Conservation (phyloP, 1,284 basidiomycete species). For the Fomitopsis palustris region DNA sequence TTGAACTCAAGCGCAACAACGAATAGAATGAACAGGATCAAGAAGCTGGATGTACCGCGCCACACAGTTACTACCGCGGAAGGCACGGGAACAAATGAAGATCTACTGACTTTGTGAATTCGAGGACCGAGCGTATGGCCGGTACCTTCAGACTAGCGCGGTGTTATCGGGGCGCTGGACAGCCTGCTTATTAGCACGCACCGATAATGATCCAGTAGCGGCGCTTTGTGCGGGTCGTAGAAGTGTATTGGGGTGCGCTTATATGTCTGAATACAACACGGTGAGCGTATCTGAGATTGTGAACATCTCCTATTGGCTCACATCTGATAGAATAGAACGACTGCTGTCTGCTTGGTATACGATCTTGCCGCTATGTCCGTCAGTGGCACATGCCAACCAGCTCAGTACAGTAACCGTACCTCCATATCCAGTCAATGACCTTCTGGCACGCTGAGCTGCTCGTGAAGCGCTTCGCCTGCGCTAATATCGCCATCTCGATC, state of each 20-base stretch:
- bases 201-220: slow-evolving; percentile 91
- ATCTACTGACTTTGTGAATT: slow-evolving; percentile 74
- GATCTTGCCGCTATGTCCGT: slow-evolving; percentile 65
- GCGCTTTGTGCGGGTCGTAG: slow-evolving; percentile 91
- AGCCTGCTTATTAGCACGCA: slow-evolving; percentile 25
- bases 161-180: background rate
- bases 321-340: slow-evolving; percentile 85
- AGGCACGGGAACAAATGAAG: background rate
- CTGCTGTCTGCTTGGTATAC: slow-evolving; percentile 87
- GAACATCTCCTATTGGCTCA: slow-evolving; percentile 35
- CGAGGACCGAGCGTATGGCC: slow-evolving; percentile 83
- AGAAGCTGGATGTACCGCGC: slow-evolving; percentile 55
- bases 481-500: slow-evolving; percentile 87
- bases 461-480: slow-evolving; percentile 83
- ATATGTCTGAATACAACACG: slow-evolving; percentile 62
- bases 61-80: background rate
- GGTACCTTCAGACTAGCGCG: slow-evolving; percentile 82
- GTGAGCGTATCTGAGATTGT: too few relatives aligned
- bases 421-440: slow-evolving; percentile 81
- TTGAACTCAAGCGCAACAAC: slow-evolving; percentile 78
- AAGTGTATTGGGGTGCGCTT: slow-evolving; percentile 90
- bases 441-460: slow-evolving; percentile 84
- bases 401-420: slow-evolving; percentile 32
- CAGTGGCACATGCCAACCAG: slow-evolving; percentile 2
- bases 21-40: slow-evolving; percentile 82